Conservation (phyloP, 768 basidiomycete genomes). For the Zangia roseola region DNA sequence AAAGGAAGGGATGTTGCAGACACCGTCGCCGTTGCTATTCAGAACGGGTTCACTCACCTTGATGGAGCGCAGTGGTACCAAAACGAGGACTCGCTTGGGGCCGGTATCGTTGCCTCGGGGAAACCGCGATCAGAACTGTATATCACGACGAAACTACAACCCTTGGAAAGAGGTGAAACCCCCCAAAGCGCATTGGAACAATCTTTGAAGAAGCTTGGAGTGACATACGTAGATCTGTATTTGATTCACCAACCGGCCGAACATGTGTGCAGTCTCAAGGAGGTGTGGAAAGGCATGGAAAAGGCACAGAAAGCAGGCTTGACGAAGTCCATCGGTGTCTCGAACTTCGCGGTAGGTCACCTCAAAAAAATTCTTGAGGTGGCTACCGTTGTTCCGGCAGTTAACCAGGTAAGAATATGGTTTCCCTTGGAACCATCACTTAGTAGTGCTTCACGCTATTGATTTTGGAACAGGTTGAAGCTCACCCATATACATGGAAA, state of each 20-base stretch:
- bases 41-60: slow-evolving; percentile 57
- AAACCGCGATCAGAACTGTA: slow-evolving; percentile 55
- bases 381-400: slow-evolving; percentile 46
- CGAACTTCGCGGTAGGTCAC: slow-evolving; percentile 48
- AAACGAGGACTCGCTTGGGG: slow-evolving; percentile 55
- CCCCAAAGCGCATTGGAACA: slow-evolving; percentile 48
- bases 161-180: slow-evolving; percentile 37
- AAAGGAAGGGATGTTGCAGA: slow-evolving; percentile 41
- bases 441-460: neutral
- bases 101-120: slow-evolving; percentile 48
- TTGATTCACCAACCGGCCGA: slow-evolving; percentile 51
- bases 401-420: slow-evolving; percentile 47
- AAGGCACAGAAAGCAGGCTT: slow-evolving; percentile 44
- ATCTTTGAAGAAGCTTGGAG: slow-evolving; percentile 54
- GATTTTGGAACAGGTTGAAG: slow-evolving; percentile 40
- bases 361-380: slow-evolving; percentile 43
- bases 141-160: slow-evolving; percentile 56
- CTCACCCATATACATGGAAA: slow-evolving; percentile 52
- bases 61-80: slow-evolving; percentile 62
- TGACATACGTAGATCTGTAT: slow-evolving; percentile 62
- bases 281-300: slow-evolving; percentile 64
- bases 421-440: neutral
- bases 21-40: slow-evolving; percentile 47
- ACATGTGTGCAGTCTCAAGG: slow-evolving; percentile 43
- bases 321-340: slow-evolving; percentile 48